Evolutionary conservation across 2,329 filamentous ascomycete species (phyloP).

Genomic region (Pestalotiopsis sp.): DNA sequence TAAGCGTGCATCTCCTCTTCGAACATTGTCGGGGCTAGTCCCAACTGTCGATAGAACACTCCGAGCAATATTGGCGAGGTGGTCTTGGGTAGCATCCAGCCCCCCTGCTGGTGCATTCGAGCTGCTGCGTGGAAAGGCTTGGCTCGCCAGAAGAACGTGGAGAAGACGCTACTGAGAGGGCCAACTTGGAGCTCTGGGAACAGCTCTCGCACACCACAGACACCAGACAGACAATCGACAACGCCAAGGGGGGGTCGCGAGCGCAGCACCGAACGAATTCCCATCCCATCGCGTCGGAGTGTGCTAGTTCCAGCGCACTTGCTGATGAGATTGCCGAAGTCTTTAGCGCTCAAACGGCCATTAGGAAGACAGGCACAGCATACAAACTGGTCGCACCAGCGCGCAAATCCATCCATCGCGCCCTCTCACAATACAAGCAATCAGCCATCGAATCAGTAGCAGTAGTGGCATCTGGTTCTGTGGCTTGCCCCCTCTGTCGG

Average conservation of each 20-base stretch:
- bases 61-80: constrained; percentile 5
- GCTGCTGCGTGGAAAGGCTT: constrained; percentile 5
- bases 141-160: constrained; percentile 12
- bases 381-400: background rate
- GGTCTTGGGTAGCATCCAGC: background rate
- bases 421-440: background rate
- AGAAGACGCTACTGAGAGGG: constrained; percentile 1
- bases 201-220: background rate
- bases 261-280: constrained; percentile 10
- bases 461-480: background rate
- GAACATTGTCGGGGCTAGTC: constrained; percentile 14
- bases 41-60: constrained; percentile 7
- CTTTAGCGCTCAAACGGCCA: constrained; percentile 11
- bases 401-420: background rate
- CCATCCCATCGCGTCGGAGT: background rate
- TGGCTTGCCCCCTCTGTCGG: background rate
- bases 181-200: background rate
- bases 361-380: constrained; percentile 2
- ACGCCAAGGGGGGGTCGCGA: constrained; percentile 10
- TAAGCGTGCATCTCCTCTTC: constrained; percentile 9
- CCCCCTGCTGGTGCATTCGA: constrained; percentile 6
- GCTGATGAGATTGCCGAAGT: constrained; percentile 15
- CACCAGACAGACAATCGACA: background rate
- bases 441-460: background rate
- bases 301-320: background rate